Percentiles rank a stretch among this genome's conserved stretches.
phyloP scores from a whole-genome alignment of 2,329 filamentous ascomycete species.

The Diaporthe sp. region DNA sequence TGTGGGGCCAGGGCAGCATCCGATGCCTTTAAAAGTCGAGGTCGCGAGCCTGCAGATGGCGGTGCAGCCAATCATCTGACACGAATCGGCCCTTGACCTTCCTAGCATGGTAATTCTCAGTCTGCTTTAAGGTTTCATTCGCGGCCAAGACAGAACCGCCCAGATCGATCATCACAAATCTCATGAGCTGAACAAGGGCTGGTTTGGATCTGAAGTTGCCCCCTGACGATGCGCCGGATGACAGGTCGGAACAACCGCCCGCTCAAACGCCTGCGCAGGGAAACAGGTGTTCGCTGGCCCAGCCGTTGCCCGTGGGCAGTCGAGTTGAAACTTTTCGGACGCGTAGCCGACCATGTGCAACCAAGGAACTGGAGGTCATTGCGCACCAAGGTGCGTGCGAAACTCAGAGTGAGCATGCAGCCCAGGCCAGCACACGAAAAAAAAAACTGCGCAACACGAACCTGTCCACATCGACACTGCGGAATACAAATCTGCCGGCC shows the following conservation, averaged over 20 bases:
- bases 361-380: slow-evolving; percentile 18
- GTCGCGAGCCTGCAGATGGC: slow-evolving; percentile 34
- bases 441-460: background rate
- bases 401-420: background rate
- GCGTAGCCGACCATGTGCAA: background rate
- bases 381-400: background rate
- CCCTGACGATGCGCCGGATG: slow-evolving; percentile 22
- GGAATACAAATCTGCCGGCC: background rate
- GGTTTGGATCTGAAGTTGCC: slow-evolving; percentile 19
- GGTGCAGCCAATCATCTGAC: slow-evolving; percentile 34
- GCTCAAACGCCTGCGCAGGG: slow-evolving; percentile 13
- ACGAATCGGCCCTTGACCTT: slow-evolving; percentile 27
- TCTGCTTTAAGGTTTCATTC: slow-evolving; percentile 27
- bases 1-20: slow-evolving; percentile 27
- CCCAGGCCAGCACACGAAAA: background rate
- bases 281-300: slow-evolving; percentile 14
- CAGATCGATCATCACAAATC: slow-evolving; percentile 26
- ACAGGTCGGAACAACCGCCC: slow-evolving; percentile 22
- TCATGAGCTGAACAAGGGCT: slow-evolving; percentile 11
- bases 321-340: slow-evolving; percentile 23
- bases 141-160: slow-evolving; percentile 5
- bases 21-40: slow-evolving; percentile 34
- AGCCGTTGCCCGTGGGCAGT: slow-evolving; percentile 8
- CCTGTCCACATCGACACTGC: background rate
- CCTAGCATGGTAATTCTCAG: slow-evolving; percentile 30